Evolutionary conservation across 2,329 filamentous ascomycete genomes (phyloP).

Genomic region (Penicillium thymicola): DNA sequence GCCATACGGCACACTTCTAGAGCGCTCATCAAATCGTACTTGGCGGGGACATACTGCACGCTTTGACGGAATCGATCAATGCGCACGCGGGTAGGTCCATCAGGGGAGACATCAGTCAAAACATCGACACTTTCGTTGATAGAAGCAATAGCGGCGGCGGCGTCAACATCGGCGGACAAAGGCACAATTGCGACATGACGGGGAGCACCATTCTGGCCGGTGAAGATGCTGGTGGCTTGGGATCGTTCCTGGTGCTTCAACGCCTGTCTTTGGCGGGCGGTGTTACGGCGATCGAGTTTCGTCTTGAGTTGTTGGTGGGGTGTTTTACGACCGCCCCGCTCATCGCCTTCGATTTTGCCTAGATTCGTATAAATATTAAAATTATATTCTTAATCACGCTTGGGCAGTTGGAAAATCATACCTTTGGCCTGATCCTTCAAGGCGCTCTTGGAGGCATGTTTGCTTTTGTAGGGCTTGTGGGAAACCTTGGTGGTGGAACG

Average conservation of each 20-base stretch:
- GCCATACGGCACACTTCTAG: constrained; percentile 83
- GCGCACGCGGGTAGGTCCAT: constrained; percentile 60
- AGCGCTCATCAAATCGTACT: constrained; percentile 70
- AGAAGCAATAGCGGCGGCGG: constrained; percentile 62
- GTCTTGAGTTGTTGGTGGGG: constrained; percentile 96
- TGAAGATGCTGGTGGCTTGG: constrained; percentile 75
- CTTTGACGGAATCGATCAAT: constrained; percentile 95
- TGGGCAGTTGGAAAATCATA: constrained; percentile 34
- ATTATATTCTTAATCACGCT: neutral
- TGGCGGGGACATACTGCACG: constrained; percentile 75
- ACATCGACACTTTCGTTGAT: constrained; percentile 80
- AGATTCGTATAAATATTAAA: constrained; percentile 14
- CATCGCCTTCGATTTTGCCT: constrained; percentile 74
- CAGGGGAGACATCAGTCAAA: constrained; percentile 59
- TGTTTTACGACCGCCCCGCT: constrained; percentile 75
- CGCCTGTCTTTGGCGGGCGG: constrained; percentile 84
- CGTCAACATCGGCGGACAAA: constrained; percentile 70
- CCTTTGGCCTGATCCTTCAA: constrained; percentile 84
- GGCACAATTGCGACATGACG: constrained; percentile 86
- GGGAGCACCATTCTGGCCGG: constrained; percentile 81
- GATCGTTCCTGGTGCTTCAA: constrained; percentile 80
- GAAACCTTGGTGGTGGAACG: constrained; percentile 84
- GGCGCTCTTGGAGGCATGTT: constrained; percentile 82
- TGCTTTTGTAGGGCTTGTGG: constrained; percentile 90
- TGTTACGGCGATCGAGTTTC: constrained; percentile 91